Percentiles rank a stretch among this genome's conserved stretches.
phyloP scores from a whole-genome alignment of 2,329 filamentous ascomycete species.

The Pseudogymnoascus sp. region DNA sequence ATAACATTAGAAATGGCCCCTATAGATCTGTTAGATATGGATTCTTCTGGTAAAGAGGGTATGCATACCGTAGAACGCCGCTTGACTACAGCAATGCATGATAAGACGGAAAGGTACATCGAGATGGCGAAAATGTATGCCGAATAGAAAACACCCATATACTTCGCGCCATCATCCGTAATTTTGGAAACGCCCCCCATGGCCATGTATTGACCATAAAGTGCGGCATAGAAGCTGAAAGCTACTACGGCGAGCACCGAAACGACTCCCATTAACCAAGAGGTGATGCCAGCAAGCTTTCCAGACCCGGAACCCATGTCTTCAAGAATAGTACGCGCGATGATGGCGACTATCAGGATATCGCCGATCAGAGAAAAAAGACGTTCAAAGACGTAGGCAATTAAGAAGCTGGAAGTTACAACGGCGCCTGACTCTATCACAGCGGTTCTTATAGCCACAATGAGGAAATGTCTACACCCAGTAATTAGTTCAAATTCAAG shows the following conservation, averaged over 20 bases:
- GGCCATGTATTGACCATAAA: not conserved
- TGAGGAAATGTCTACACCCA: not conserved
- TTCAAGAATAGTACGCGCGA: not conserved
- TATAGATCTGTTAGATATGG: not conserved
- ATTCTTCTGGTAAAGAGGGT: not conserved
- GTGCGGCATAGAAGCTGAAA: not conserved
- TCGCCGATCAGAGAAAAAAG: not conserved
- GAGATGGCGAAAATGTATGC: constrained; percentile 18
- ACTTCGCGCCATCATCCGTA: not conserved
- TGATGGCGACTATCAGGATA: constrained; percentile 5
- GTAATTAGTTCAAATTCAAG: not conserved
- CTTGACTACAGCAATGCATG: not conserved
- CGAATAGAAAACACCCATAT: not conserved
- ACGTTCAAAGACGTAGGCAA: not conserved
- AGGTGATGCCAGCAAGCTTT: not conserved
- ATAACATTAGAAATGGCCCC: not conserved
- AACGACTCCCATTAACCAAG: not conserved
- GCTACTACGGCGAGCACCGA: constrained; percentile 18
- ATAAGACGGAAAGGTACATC: constrained; percentile 15
- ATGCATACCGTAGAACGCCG: not conserved
- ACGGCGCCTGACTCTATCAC: not conserved
- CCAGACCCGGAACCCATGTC: not conserved
- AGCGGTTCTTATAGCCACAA: not conserved
- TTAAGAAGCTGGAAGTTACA: not conserved
- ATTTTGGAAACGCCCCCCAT: not conserved